Evolutionary conservation across 1,284 basidiomycete genomes (phyloP), one percentile per base, ranked within the genome.

Genomic region (Ustilago crameri): DNA sequence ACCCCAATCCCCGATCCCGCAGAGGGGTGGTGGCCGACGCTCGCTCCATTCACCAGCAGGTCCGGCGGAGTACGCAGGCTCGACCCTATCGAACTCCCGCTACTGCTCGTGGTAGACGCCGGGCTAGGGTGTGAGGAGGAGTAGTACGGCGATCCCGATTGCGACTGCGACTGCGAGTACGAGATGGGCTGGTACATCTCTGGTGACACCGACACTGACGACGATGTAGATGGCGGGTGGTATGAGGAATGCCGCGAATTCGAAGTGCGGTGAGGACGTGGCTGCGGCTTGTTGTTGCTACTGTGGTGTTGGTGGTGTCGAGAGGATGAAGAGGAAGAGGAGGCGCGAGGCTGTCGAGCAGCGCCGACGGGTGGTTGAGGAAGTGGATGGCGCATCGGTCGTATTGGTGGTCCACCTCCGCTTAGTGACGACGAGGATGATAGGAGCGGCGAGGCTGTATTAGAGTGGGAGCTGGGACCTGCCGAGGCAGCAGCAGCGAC

Each of bases 11-110:
- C 24, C 30, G 17, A 24, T 24, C 17, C 45, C 15, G 38, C 38
- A 18, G 38, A 40, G 3, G 22, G 15, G 20, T 8, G 5, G 23
- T 65, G 50, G 3, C 55, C 62, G 0, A 59, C 48, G 18, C 44
- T 58, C 37, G 34, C 50, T 8, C 66, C 74, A 34, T 76, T 75
- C 35, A 76, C 46, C 8, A 75, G 55, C 22, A 78, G 66, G 26
- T 79, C 76, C 0, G 76, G 76, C 2, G 76, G 76, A 0, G 76
- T 79, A 7, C 72, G 53, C 0, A 79, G 46, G 18, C 68, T 76
- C 27, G 49, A 42, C 41, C 41, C 54, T 0, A 26, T n/a, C 0
- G 43, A 38, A 27, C 44, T 53, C 23, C 30, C 42, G 7, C 46
- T 42, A 20, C 35, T 40, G 47, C 32, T 41, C 48, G 17, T 57